phyloP scores from a whole-genome alignment of 2,329 filamentous ascomycete species.

The Colletotrichum lini region DNA sequence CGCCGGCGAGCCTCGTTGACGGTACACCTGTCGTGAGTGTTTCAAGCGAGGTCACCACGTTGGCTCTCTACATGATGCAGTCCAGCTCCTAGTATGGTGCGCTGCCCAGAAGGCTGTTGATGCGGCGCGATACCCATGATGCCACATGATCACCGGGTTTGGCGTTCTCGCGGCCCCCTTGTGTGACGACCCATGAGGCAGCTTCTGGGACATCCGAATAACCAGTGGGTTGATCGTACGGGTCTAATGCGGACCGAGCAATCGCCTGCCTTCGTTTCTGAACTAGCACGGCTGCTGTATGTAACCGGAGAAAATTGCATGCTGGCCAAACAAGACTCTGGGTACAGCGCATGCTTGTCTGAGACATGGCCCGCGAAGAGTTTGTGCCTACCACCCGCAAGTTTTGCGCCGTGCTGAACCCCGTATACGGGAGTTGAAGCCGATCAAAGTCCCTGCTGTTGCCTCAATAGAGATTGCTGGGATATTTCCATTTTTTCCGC shows the following conservation, averaged over 20 bases:
- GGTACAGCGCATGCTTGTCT: constrained; percentile 34
- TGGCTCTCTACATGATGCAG: constrained; percentile 31
- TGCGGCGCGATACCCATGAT: constrained; percentile 7
- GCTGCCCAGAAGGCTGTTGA: neutral
- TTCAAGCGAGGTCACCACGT: constrained; percentile 31
- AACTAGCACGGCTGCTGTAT: constrained; percentile 28
- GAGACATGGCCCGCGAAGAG: constrained; percentile 29
- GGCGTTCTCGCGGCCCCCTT: constrained; percentile 4
- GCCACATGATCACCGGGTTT: constrained; percentile 35
- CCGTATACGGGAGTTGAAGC: constrained; percentile 22
- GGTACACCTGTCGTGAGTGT: constrained; percentile 25
- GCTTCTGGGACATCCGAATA: constrained; percentile 2
- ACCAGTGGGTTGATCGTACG: constrained; percentile 26
- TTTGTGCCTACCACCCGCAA: neutral
- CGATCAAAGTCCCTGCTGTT: neutral
- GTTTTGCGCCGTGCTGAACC: constrained; percentile 13
- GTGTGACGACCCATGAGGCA: constrained; percentile 24
- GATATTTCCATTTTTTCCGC: neutral
- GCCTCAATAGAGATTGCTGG: constrained; percentile 13
- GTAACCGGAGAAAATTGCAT: constrained; percentile 38
- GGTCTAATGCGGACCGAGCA: constrained; percentile 25
- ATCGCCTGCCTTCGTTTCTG: constrained; percentile 27
- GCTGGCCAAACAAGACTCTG: constrained; percentile 31
- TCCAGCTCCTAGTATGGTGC: neutral
- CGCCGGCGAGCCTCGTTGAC: constrained; percentile 10